Evolutionary conservation across 164 flowering plant species (phyloP), one percentile per base, ranked within the genome.

Genomic region (Liriodendron chinense): DNA sequence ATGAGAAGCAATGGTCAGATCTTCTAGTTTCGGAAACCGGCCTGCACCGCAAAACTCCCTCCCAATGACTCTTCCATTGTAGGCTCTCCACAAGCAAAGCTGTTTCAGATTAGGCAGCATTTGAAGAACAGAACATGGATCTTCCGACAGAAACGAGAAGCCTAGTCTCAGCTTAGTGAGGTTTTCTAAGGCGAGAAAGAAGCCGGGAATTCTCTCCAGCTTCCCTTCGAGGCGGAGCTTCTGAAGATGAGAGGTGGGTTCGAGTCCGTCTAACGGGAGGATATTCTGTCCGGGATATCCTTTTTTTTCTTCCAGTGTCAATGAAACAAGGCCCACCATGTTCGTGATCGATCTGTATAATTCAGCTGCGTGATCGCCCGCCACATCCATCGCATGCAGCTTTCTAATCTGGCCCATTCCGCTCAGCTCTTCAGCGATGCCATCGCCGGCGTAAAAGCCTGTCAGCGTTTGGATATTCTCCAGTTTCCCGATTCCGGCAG

Each of bases 1-100:
- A 14, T 26, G 53, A 9, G 25, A 72, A 18, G 7, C 9, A 18
- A 28, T 22, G 13, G 25, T 63, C 13, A 64, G 26, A 12, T 14
- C 14, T 63, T 47, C 53, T 7, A 74, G 70, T 16, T 65, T 74
- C 0, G 76, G 76, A 66, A 74, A 74, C 43, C 76, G 47, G 4
- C 25, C 43, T 22, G 59, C 69, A 47, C 50, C 47, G 10, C 61
- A 74, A 18, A 23, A 43, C 21, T 48, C 62, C 65, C n/a, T 59
- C 43, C 43, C 7, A 2, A 49, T 22, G 9, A 7, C 70, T 57
- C 66, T 83, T 63, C 68, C 80, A n/a, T 80, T 77, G 57, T 78
- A 50, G 14, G 47, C 61, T 21, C 8, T 20, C 34, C 56, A 25
- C 21, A 22, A n/a, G 23, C 9, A 2, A 22, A 74, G 76, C 16